Evolutionary conservation across 2,329 filamentous ascomycete species (phyloP).

Genomic region (Cordyceps sp.): DNA sequence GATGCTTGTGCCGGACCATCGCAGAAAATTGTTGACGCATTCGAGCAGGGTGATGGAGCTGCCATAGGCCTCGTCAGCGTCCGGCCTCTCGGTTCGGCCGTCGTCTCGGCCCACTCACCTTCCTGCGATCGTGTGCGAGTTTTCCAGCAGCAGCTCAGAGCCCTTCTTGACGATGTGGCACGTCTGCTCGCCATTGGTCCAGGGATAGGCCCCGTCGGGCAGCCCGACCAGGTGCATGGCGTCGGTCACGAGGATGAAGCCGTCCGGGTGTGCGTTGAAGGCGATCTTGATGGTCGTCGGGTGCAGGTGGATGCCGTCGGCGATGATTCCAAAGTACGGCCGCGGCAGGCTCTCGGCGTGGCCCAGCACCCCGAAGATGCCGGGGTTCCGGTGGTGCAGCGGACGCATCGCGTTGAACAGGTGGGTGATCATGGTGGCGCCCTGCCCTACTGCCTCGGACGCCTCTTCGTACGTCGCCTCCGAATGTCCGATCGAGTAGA

Average conservation of each 20-base stretch:
- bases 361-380: conserved; percentile 74
- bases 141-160: conserved; percentile 56
- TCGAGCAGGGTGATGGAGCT: conserved; percentile 61
- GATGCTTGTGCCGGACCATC: conserved; percentile 53
- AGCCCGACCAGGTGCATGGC: conserved; percentile 79
- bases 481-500: conserved; percentile 72
- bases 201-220: conserved; percentile 69
- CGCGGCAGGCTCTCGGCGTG: conserved; percentile 38
- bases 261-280: conserved; percentile 68
- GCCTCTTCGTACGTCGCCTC: conserved; percentile 78
- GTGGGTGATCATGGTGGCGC: conserved; percentile 81
- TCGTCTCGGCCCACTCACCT: conserved; percentile 27
- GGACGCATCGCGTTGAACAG: conserved; percentile 90
- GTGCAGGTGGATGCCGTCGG: conserved; percentile 81
- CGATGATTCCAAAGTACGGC: conserved; percentile 78
- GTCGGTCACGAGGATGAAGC: conserved; percentile 80
- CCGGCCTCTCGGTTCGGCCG: neutral
- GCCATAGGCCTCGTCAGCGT: conserved; percentile 2
- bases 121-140: conserved; percentile 63
- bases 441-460: conserved; percentile 50
- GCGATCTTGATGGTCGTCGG: conserved; percentile 81
- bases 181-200: conserved; percentile 55
- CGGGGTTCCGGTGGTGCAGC: conserved; percentile 79
- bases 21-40: conserved; percentile 67
- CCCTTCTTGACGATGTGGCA: conserved; percentile 54